Evolutionary conservation across 805 yeast species (phyloP), one percentile per base, ranked within the genome.

Genomic region (Lachancea fermentati): DNA sequence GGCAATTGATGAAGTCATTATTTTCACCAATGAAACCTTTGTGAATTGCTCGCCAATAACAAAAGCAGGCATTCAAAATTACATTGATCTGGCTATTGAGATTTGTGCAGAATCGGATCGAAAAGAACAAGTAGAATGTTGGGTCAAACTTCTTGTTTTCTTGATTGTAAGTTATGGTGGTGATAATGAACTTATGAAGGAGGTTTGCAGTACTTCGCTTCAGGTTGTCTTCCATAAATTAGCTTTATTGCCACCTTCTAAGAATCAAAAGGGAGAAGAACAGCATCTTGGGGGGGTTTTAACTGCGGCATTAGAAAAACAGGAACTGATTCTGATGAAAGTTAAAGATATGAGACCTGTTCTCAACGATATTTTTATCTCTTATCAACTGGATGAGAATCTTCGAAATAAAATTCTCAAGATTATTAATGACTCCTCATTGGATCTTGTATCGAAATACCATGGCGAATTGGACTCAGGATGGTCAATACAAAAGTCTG

Each of bases 361-460:
- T 13, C 59, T 87, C 16, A 69, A 69, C 18, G 87, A 84, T 45
- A 72, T 85, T 1, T 78, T 79, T 42, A 58, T 76, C 3, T 77
- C 88, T 0, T 82, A 78, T 50, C 65, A 75, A 9, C 75, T 81
- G 48, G 94, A 86, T 47, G 72, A 71, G 43, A 72, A 72, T 29
- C 71, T 82, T 43, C 64, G 79, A 14, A 57, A 62, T 12, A 63
- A 77, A 5, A 69, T 81, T 7, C 64, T 79, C 31, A 65, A 65
- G 25, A 66, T 85, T 38, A 56, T 84, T 4, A 79, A 81, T 46
- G 69, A 65, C 16, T 81, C 78, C 19, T 76, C 81, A 1, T 72
- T 65, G 48, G 62, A 62, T 15, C 70, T 73, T 44, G 61, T 80
- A 55, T 54, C 66, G 9, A 47, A 52, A 2, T 62, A 81, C 8